phyloP scores from a whole-genome alignment of 1,139 yeast species.

The Barnettozyma hawaiiensis region DNA sequence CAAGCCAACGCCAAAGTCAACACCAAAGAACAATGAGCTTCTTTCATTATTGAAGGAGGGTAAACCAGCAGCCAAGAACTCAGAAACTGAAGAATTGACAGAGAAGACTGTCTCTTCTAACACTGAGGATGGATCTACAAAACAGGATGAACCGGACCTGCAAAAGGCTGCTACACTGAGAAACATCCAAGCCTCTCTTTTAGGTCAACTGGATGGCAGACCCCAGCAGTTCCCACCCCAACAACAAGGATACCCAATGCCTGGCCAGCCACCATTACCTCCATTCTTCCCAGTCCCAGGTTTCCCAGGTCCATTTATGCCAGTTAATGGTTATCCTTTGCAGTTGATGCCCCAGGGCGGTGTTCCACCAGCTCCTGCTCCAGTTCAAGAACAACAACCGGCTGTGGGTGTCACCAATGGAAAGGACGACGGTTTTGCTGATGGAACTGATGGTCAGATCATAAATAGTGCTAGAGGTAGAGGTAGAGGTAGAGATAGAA shows the following conservation, averaged over 20 bases:
- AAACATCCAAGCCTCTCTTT: slow-evolving; percentile 36
- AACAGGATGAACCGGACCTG: slow-evolving; percentile 21
- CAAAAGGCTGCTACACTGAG: slow-evolving; percentile 27
- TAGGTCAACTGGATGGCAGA: slow-evolving; percentile 28
- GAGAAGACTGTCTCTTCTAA: neutral
- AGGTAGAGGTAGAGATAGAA: slow-evolving; percentile 23
- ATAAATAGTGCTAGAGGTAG: slow-evolving; percentile 14
- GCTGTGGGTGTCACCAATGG: neutral
- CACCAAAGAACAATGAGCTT: slow-evolving; percentile 31
- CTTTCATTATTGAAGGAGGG: slow-evolving; percentile 35
- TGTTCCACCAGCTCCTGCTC: neutral
- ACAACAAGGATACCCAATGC: slow-evolving; percentile 5
- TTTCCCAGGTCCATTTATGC: slow-evolving; percentile 14
- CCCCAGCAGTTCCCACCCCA: slow-evolving; percentile 2
- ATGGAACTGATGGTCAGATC: neutral
- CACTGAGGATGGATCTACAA: slow-evolving; percentile 17
- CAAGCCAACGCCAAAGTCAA: neutral
- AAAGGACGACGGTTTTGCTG: neutral
- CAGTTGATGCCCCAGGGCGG: neutral
- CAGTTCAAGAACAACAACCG: neutral
- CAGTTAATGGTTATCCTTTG: slow-evolving; percentile 2
- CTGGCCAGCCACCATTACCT: slow-evolving; percentile 4
- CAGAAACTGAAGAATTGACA: slow-evolving; percentile 6
- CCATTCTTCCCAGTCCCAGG: slow-evolving; percentile 13
- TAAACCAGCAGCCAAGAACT: slow-evolving; percentile 16